Evolutionary conservation across 306 rosid species (phyloP), one percentile per base, ranked within the genome.

Genomic region (Coriaria nepalensis): DNA sequence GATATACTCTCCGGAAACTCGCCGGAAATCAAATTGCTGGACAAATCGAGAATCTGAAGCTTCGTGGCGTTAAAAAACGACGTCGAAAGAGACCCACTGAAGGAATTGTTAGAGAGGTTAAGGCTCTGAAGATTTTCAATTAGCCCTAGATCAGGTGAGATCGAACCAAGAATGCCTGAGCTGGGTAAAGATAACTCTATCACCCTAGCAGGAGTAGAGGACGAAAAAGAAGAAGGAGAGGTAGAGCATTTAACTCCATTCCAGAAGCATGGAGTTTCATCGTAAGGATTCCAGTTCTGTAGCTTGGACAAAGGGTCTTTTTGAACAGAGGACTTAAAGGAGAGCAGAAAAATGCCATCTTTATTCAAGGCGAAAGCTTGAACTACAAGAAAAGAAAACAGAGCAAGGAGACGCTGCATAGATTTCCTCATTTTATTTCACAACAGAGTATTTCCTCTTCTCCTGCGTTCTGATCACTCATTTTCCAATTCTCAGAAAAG

Each of bases 251-350:
- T 8, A 45, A 79, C 88, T 6, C 94, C 94, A 33, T 67, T 72
- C 95, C 95, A 86, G 0, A 64, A 72, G 52, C 95, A 86, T 2
- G 93, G 95, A 0, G 75, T 76, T 0, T 49, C 14, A 51, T 86
- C 81, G 53, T 43, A 4, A 51, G 51, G 45, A 51, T 40, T 78
- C 95, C 95, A 85, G 53, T 9, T 67, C 2, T 51, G 51, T 0
- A 81, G 66, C 0, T 40, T 55, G 2, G 2, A 9, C 0, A 67
- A 58, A 6, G 95, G 88, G 70, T 86, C 95, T 15, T 58, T 69
- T 4, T 69, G 70, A 10, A 76, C 64, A 6, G 87, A 59, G 63
- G 65, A 57, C 40, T 78, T 84, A 59, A 92, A 69, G 0, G 98
- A 77, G 6, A 79, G 83, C 12, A 92, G 59, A 37, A 73, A 47